These are phyloP conservation scores for Microdochium bolleyi DNA, from an alignment of 2,329 filamentous ascomycete genomes.

Conservation along the genomic window DNA sequence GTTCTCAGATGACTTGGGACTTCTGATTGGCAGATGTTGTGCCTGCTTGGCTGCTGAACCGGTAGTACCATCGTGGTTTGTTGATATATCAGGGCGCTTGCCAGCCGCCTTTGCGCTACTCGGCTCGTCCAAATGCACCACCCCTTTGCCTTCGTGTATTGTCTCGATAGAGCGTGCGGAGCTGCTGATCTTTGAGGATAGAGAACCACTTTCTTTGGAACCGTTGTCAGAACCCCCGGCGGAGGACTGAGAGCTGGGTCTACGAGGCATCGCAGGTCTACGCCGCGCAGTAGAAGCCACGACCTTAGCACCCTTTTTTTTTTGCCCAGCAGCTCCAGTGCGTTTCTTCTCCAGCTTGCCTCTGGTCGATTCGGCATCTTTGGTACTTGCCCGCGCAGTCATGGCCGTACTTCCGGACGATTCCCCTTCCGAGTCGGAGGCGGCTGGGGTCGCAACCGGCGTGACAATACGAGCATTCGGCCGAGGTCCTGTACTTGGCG, in stretches of 20 bases:
- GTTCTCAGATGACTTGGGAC: background rate
- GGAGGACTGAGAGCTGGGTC: conserved; percentile 39
- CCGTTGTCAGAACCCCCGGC: conserved; percentile 21
- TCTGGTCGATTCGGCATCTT: conserved; percentile 10
- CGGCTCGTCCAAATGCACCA: conserved; percentile 2
- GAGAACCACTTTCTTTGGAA: conserved; percentile 21
- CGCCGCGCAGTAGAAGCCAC: conserved; percentile 36
- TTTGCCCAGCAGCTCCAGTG: conserved; percentile 10
- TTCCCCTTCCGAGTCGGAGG: conserved; percentile 34
- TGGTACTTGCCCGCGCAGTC: conserved; percentile 15
- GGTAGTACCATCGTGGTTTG: background rate
- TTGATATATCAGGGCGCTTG: conserved; percentile 29
- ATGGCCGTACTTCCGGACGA: conserved; percentile 31
- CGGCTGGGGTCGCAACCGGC: conserved; percentile 43
- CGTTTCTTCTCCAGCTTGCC: conserved; percentile 16
- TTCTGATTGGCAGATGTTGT: background rate
- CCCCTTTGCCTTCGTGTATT: conserved; percentile 7
- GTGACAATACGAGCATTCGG: conserved; percentile 56
- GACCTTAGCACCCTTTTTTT: conserved; percentile 28
- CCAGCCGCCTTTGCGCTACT: conserved; percentile 38
- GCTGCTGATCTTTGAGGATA: conserved; percentile 10
- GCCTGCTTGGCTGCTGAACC: background rate
- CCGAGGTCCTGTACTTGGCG: conserved; percentile 42
- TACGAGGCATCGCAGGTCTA: conserved; percentile 35
- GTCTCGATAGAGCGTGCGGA: conserved; percentile 11